Evolutionary conservation across 1,284 basidiomycete species (phyloP), one percentile per base, ranked within the genome.

Genomic region (Tylopilus sp.): DNA sequence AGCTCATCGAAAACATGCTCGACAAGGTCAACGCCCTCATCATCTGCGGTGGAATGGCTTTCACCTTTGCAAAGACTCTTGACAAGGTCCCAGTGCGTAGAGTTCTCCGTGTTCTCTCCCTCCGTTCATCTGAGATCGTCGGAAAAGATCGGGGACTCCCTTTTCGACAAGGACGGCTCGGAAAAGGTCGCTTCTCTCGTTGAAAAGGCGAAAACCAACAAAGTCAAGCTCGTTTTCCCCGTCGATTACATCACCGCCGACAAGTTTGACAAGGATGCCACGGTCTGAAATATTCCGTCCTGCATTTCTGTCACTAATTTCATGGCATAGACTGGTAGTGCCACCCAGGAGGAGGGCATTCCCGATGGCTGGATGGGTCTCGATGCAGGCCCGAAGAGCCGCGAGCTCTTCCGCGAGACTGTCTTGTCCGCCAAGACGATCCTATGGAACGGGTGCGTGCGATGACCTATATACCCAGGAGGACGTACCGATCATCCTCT

Each of bases 11-110:
- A 66, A 97, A 97, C 77, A 91, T 99, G 90, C 81, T 99, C 56
- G 95, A 98, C 78, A 97, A 98, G 83, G 91, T 99, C 72, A 79
- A 99, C 76, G 91, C 89, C 46, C 76, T 99, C 59, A 98, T 99
- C 72, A 92, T 99, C 62, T 92, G 92, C 61, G 97, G 97, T 67
- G 96, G 96, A 41, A 99, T 99, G 96, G 92, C 93, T 41, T 99
- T 97, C 75, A 99, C 96, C 54, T 99, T 99, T 81, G 96, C 97
- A 75, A 99, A 98, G 79, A 89, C 86, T 7, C 78, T 97, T 46
- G 79, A 97, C 55, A 79, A 82, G 57, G 80, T 96, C 51, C 64
- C 83, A 41, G 89, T 89, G 60, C 59, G 79, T 68, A 40, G 1
- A 19, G 11, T 38, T 12, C 21, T 13, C 41, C 10, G 1, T 34